Evolutionary conservation across 805 yeast species (phyloP), one percentile per base, ranked within the genome.

Genomic region (Jamesozyma lodderae): DNA sequence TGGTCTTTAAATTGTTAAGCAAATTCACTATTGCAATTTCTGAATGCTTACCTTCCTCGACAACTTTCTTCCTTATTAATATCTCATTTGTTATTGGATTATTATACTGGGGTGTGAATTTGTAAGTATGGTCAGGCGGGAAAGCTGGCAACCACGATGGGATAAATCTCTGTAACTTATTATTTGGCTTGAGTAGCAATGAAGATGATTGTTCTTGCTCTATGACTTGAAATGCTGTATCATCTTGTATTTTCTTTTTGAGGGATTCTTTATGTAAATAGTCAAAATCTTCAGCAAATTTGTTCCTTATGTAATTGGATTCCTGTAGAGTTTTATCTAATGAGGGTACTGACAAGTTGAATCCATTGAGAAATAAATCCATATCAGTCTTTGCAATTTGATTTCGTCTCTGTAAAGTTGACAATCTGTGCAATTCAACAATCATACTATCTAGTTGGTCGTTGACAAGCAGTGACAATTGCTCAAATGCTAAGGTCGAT

Each of bases 101-200:
- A 40, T 78, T 69, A 55, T 67, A 87, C 45, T 70, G 69, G 0
- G 95, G 81, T 0, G 95, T 82, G 40, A 78, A 73, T 58, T 75
- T 77, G 56, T 81, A 90, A 0, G 97, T 90, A 59, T 88, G 94
- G 51, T 86, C 95, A 0, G 97, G 95, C 1, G 98, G 98, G 21
- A 90, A 68, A 10, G 77, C 76, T 0, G 98, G 98, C 48, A 90
- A 63, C 79, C 87, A 87, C 5, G 63, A 53, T 0, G 94, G 94
- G 6, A 84, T 69, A 42, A 75, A 74, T 4, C 57, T 53, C 34
- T 63, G 63, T 26, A 58, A 46, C 20, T 58, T 53, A 17, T 59
- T 53, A 16, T 66, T 62, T 1, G 62, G 57, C 25, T 79, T 62
- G 40, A 79, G 87, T 11, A 80, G 28, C 9, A 40, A 20, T 24